Evolutionary conservation across 192 early-diverging fungal species (phyloP).

Genomic region (Entrophospora sp.): DNA sequence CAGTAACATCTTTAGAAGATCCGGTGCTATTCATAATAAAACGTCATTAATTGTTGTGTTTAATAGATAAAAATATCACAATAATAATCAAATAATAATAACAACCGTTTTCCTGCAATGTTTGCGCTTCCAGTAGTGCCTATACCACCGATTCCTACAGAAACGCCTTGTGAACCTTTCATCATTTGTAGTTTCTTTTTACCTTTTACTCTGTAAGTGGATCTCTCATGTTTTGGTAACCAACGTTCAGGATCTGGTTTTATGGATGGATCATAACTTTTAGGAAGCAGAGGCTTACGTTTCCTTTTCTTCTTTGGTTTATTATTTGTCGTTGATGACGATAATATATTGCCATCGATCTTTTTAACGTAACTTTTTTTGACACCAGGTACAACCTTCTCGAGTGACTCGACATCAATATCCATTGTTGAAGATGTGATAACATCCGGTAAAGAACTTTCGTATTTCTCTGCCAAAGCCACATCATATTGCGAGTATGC

Average conservation of each 20-base stretch:
- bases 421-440: slow-evolving; percentile 20
- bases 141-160: slow-evolving; percentile 56
- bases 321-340: neutral
- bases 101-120: slow-evolving; percentile 39
- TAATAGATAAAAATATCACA: neutral
- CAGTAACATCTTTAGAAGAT: neutral
- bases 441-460: slow-evolving; percentile 37
- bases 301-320: slow-evolving; percentile 41
- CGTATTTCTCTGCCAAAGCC: slow-evolving; percentile 55
- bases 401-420: slow-evolving; percentile 48
- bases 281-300: slow-evolving; percentile 46
- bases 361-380: slow-evolving; percentile 48
- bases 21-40: neutral
- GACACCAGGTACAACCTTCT: slow-evolving; percentile 44
- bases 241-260: slow-evolving; percentile 63
- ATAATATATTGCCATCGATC: slow-evolving; percentile 20
- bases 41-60: neutral
- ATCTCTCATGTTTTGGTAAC: slow-evolving; percentile 58
- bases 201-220: slow-evolving; percentile 42
- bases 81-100: neutral
- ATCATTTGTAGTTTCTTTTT: slow-evolving; percentile 45
- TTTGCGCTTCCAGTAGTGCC: slow-evolving; percentile 67
- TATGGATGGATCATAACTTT: slow-evolving; percentile 41
- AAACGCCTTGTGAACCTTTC: slow-evolving; percentile 56
- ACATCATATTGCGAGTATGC: slow-evolving; percentile 56